Percentiles rank a stretch among this genome's conserved stretches.
Evolutionary conservation across 495 filamentous ascomycete genomes (phyloP).

Genomic region (Rhypophila decipiens): DNA sequence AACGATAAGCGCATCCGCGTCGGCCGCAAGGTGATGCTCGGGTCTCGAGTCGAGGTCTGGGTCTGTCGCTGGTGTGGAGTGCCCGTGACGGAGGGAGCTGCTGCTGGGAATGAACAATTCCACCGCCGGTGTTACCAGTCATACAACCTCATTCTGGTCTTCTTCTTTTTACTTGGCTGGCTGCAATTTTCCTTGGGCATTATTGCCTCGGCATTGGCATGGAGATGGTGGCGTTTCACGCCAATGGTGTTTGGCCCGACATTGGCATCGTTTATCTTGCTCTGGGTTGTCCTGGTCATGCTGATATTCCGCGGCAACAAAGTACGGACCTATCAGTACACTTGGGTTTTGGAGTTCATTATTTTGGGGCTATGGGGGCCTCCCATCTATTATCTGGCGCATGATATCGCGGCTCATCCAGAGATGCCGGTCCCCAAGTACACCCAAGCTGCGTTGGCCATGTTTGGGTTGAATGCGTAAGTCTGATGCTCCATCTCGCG

Average conservation of each 20-base stretch:
- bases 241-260: constrained; percentile 19
- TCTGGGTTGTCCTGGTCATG: constrained; percentile 21
- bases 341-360: constrained; percentile 19
- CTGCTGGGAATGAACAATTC: constrained; percentile 18
- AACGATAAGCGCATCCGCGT: constrained; percentile 16
- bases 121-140: constrained; percentile 19
- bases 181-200: constrained; percentile 21
- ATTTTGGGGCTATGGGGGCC: constrained; percentile 25
- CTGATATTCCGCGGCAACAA: constrained; percentile 13
- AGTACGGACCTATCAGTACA: constrained; percentile 12
- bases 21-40: constrained; percentile 17
- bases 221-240: constrained; percentile 17
- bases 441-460: constrained; percentile 9
- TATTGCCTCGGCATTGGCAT: constrained; percentile 15
- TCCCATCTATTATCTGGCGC: constrained; percentile 17
- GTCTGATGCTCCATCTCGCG: not conserved
- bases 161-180: constrained; percentile 20
- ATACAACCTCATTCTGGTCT: constrained; percentile 18
- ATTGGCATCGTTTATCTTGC: constrained; percentile 20
- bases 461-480: constrained; percentile 23
- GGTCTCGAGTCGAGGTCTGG: constrained; percentile 12
- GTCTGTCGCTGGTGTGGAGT: constrained; percentile 26
- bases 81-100: constrained; percentile 12
- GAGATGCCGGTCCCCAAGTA: not conserved
- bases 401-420: not conserved